A percentile compares a stretch with the other conserved stretches of the same genome.
Conservation (phyloP, 352 stramenopile genomes). For the Globisporangium irregulare region DNA sequence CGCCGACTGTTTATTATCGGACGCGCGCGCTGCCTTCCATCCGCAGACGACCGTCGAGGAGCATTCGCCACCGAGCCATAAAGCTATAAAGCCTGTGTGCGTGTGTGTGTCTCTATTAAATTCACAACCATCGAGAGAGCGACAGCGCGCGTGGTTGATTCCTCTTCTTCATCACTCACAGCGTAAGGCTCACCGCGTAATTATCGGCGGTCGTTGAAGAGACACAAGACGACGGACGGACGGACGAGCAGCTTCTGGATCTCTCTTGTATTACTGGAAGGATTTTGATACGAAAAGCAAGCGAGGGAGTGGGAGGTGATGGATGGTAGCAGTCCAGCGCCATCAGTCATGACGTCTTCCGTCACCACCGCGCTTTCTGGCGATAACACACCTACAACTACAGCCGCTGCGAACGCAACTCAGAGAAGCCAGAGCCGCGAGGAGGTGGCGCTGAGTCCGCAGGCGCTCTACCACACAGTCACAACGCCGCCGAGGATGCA, state of each 20-base stretch:
- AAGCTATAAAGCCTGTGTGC: no score
- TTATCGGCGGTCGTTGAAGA: background rate
- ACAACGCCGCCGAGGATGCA: conserved; percentile 23
- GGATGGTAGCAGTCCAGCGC: background rate
- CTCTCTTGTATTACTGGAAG: background rate
- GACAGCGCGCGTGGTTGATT: background rate
- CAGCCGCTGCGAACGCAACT: background rate
- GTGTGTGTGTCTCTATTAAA: background rate
- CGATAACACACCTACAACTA: background rate
- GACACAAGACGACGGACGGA: background rate
- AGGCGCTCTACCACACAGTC: conserved; percentile 26
- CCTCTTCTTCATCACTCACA: background rate
- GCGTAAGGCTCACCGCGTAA: no score
- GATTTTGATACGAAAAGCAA: background rate
- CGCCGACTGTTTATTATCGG: background rate
- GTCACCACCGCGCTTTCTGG: background rate
- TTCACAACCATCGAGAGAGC: background rate
- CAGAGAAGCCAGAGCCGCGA: background rate
- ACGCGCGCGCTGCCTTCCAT: background rate
- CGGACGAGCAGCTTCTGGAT: background rate
- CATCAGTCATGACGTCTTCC: background rate
- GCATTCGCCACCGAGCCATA: background rate
- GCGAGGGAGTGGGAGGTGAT: background rate
- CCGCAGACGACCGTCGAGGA: background rate
- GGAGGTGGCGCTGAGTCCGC: background rate